Evolutionary conservation across 2,329 filamentous ascomycete genomes (phyloP).

Genomic region (Talaromyces marneffei): DNA sequence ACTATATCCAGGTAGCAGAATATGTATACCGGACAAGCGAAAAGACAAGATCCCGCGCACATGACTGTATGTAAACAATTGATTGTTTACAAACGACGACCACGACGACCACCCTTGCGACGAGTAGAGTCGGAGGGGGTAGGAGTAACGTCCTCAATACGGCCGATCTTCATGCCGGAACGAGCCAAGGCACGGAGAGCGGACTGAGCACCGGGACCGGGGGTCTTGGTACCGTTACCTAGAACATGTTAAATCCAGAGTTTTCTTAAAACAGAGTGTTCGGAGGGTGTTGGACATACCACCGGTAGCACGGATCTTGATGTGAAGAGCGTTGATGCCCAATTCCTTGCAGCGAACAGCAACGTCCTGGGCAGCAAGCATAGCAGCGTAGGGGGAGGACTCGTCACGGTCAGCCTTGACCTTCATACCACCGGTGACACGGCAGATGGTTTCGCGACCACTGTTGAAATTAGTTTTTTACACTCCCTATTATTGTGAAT

Average conservation of each 20-base stretch:
- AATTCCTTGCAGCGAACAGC: constrained; percentile 83
- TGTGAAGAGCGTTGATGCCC: constrained; percentile 92
- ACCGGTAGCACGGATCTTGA: constrained; percentile 99
- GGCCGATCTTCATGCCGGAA: constrained; percentile 99
- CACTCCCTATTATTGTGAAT: not conserved
- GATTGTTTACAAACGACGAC: constrained; percentile 89
- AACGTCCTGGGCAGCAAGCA: constrained; percentile 99
- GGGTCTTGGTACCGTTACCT: constrained; percentile 99
- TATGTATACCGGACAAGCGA: constrained; percentile 19
- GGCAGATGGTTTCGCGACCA: constrained; percentile 99
- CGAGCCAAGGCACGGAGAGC: constrained; percentile 97
- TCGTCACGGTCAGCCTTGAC: constrained; percentile 99
- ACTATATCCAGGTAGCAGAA: constrained; percentile 13
- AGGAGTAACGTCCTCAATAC: constrained; percentile 99
- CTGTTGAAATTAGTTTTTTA: constrained; percentile 62
- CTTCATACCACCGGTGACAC: constrained; percentile 99
- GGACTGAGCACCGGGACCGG: constrained; percentile 96
- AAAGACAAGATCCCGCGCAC: constrained; percentile 22
- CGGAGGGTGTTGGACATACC: constrained; percentile 51
- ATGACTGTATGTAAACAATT: constrained; percentile 21
- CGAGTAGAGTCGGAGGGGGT: constrained; percentile 98
- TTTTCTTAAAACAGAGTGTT: not conserved
- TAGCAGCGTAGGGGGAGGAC: constrained; percentile 98
- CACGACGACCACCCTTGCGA: constrained; percentile 99
- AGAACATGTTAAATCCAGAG: constrained; percentile 3